phyloP scores from a whole-genome alignment of 805 yeast species.

The Jamesozyma hellenica region DNA sequence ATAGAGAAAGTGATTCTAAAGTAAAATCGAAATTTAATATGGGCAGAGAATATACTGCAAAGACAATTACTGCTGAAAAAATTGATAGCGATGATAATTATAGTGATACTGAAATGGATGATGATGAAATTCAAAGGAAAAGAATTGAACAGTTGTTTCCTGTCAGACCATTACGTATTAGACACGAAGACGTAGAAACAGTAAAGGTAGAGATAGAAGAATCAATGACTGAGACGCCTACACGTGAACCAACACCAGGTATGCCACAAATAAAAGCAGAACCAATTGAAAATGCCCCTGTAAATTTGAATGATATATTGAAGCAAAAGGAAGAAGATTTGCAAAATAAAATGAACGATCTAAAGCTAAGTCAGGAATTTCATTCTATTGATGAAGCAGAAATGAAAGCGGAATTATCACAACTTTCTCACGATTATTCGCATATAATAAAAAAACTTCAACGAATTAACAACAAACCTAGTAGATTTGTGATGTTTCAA shows the following conservation, averaged over 20 bases:
- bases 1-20: conserved; percentile 27
- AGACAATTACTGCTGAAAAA: conserved; percentile 18
- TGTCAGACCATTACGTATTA: conserved; percentile 53
- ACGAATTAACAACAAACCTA: conserved; percentile 26
- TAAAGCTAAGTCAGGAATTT: conserved; percentile 22
- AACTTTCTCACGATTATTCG: conserved; percentile 32
- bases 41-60: conserved; percentile 49
- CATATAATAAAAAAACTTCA: conserved; percentile 26
- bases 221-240: conserved; percentile 16
- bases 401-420: conserved; percentile 29
- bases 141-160: conserved; percentile 43
- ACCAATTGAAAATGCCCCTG: conserved; percentile 5
- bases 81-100: conserved; percentile 14
- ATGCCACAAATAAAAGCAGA: conserved; percentile 15
- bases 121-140: conserved; percentile 19
- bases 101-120: conserved; percentile 16
- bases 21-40: conserved; percentile 42
- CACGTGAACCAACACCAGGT: conserved; percentile 25
- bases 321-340: conserved; percentile 19
- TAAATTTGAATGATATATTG: conserved; percentile 10
- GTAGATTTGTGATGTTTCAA: conserved; percentile 32
- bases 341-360: conserved; percentile 22
- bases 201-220: conserved; percentile 27
- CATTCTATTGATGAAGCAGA: conserved; percentile 27
- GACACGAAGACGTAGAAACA: conserved; percentile 32